phyloP scores from a whole-genome alignment of 2,329 filamentous ascomycete species.

The Drechslerella coelobrocha region DNA sequence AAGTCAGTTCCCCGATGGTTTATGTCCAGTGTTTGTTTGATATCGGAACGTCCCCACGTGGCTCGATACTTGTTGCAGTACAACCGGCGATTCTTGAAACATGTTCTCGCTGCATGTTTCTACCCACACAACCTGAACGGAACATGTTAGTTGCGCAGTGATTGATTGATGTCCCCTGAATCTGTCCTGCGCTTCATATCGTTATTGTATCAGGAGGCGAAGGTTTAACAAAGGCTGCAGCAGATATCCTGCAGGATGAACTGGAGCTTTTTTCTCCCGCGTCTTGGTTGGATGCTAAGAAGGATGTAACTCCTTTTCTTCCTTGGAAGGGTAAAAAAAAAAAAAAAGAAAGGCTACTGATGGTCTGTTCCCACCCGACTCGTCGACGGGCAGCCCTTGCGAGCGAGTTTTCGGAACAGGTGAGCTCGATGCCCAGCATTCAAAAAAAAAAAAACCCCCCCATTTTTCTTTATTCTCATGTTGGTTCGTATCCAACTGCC shows the following conservation, averaged over 20 bases:
- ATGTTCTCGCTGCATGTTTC: slow-evolving; percentile 37
- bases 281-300: slow-evolving; percentile 2
- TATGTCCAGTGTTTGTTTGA: slow-evolving; percentile 28
- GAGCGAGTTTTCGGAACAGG: slow-evolving; percentile 20
- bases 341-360: background rate
- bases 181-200: slow-evolving; percentile 22
- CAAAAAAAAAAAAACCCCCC: no score
- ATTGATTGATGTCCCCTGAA: no score
- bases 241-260: slow-evolving; percentile 45
- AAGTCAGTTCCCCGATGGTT: slow-evolving; percentile 15
- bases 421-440: slow-evolving; percentile 38
- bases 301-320: slow-evolving; percentile 3
- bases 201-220: background rate
- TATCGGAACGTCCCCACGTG: slow-evolving; percentile 49
- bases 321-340: background rate
- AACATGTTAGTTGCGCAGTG: no score
- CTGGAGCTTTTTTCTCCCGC: slow-evolving; percentile 28
- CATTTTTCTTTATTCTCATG: slow-evolving; percentile 21
- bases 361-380: background rate
- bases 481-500: slow-evolving; percentile 48
- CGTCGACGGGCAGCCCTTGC: slow-evolving; percentile 1
- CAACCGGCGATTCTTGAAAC: slow-evolving; percentile 48
- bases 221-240: slow-evolving; percentile 24
- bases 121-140: slow-evolving; percentile 2
- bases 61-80: slow-evolving; percentile 32